Evolutionary conservation across 345 rosid species (phyloP).

Genomic region (Erucastrum elatum): DNA sequence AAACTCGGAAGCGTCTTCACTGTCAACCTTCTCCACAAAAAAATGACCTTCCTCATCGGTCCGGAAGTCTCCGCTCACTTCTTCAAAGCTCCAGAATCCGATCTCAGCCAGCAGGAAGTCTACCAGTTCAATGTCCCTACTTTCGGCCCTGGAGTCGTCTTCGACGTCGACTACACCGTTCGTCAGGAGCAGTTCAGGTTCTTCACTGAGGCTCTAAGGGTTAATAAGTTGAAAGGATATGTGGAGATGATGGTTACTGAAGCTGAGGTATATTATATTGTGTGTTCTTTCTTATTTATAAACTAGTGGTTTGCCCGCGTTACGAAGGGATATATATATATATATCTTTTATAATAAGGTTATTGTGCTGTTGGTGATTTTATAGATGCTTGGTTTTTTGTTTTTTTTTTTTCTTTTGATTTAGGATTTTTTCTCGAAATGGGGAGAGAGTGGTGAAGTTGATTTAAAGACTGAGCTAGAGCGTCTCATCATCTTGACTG

Average conservation of each 20-base stretch:
- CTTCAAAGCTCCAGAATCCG: conserved; percentile 86
- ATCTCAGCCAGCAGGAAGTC: conserved; percentile 97
- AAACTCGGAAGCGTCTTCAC: conserved; percentile 94
- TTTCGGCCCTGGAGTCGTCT: conserved; percentile 97
- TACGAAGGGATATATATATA: too few relatives aligned
- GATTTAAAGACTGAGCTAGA: conserved; percentile 89
- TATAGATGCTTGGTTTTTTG: too few relatives aligned
- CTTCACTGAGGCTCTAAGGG: conserved; percentile 86
- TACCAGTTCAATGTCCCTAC: conserved; percentile 96
- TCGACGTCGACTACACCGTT: conserved; percentile 83
- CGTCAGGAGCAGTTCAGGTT: conserved; percentile 97
- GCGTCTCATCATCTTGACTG: conserved; percentile 93
- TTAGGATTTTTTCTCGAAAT: conserved; percentile 88
- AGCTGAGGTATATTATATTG: conserved; percentile 52
- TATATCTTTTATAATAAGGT: too few relatives aligned
- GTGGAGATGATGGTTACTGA: conserved; percentile 95
- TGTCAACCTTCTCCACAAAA: conserved; percentile 62
- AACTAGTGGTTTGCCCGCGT: too few relatives aligned
- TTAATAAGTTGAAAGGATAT: conserved; percentile 78
- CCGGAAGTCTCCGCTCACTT: conserved; percentile 97
- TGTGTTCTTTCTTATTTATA: too few relatives aligned
- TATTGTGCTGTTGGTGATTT: too few relatives aligned
- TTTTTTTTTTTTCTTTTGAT: neutral
- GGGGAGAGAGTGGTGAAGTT: conserved; percentile 96
- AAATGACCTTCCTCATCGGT: conserved; percentile 87